Evolutionary conservation across 2,329 filamentous ascomycete species (phyloP), one percentile per base, ranked within the genome.

Genomic region (Huntiella moniliformis): DNA sequence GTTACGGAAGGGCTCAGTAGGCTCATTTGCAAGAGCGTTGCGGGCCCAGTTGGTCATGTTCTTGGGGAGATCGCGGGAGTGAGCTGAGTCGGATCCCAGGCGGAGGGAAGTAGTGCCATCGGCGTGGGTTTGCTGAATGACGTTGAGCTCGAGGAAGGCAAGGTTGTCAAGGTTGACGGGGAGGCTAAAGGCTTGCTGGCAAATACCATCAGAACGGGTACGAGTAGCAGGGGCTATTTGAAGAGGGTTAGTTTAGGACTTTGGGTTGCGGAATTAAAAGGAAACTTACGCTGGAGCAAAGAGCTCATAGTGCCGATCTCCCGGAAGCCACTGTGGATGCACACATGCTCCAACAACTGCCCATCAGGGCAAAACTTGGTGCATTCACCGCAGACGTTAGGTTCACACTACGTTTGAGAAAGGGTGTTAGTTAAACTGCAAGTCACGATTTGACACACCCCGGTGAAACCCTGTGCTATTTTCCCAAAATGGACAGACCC

Each of bases 321-420:
- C 4, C 17, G 17, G 32, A 31, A 15, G 8, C 42, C 43, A 37
- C 40, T 39, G 22, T 49, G 38, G 28, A 49, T 49, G 31, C 47
- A 49, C 3, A 43, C 42, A 32, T 33, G 42, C 12, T 33, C 22
- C 10, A 6, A 7, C 22, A 28, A 28, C n/a, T 22, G 12, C 38
- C 36, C 44, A n/a, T 44, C 22, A 22, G 47, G 47, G 38, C 35
- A 40, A 31, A 49, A 45, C 38, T 43, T 49, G 6, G 17, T 38
- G 33, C 47, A 49, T 32, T 39, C 42, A 3, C 32, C 35, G 38
- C 47, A 49, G 13, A 39, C 37, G 15, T 39, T 28, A 18, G 44
- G 35, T 15, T 45, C 43, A 39, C 47, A 49, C 47, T 49, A 39
- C 18, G 44, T 4, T 17, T 38, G 15, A 38, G 10, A 28, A 28